Percentiles rank a stretch among this genome's conserved stretches.
Evolutionary conservation across 768 basidiomycete species (phyloP).

Genomic region (Leccinum arenicola): DNA sequence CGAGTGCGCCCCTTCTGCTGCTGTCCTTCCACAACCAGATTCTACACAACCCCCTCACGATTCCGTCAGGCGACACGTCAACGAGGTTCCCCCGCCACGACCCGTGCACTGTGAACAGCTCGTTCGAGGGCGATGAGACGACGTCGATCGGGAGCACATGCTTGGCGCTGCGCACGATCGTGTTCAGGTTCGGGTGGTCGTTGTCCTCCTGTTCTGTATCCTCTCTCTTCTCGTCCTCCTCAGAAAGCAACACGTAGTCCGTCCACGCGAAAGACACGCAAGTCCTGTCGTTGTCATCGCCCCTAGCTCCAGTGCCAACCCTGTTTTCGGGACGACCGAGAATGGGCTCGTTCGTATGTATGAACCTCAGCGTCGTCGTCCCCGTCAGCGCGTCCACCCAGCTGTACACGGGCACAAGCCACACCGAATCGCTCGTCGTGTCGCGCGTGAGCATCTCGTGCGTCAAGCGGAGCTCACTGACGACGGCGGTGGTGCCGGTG

Average conservation of each 20-base stretch:
- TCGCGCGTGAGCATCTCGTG: conserved; percentile 16
- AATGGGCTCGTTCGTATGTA: conserved; percentile 9
- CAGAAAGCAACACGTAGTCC: conserved; percentile 12
- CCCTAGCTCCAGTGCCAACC: neutral
- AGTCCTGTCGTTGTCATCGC: neutral
- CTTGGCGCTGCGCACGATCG: conserved; percentile 8
- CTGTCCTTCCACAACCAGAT: neutral
- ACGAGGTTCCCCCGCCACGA: conserved; percentile 15
- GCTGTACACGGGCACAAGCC: conserved; percentile 15
- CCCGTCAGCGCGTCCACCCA: conserved; percentile 5
- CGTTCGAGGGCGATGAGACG: neutral
- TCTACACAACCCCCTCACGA: conserved; percentile 13
- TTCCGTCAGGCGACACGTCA: conserved; percentile 14
- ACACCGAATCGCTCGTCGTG: conserved; percentile 2
- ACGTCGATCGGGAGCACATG: conserved; percentile 9
- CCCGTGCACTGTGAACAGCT: conserved; percentile 9
- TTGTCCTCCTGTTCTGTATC: neutral
- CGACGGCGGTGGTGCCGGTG: neutral
- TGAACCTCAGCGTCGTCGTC: conserved; percentile 22
- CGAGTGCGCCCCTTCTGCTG: neutral
- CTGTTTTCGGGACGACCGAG: neutral
- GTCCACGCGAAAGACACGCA: conserved; percentile 11
- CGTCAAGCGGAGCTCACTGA: conserved; percentile 20
- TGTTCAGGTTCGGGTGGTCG: neutral
- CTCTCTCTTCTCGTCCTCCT: neutral